Evolutionary conservation across 2,329 filamentous ascomycete genomes (phyloP), one percentile per base, ranked within the genome.

Genomic region (Fusarium siculi): DNA sequence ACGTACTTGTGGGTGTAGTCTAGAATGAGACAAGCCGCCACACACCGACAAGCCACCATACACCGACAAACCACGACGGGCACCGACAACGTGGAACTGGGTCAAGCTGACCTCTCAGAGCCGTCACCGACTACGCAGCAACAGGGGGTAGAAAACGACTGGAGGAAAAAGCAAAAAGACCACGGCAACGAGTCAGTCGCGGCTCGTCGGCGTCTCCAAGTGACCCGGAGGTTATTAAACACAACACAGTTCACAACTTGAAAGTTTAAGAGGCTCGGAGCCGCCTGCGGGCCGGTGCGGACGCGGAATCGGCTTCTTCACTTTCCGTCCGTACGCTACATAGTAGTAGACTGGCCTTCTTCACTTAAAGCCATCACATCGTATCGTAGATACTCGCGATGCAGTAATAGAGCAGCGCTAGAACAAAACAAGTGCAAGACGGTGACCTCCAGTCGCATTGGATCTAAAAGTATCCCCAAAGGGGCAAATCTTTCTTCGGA

Each of bases 31-130:
- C 53, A 61, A 77, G 64, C 66, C 73, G 64, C 69, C 66, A 76
- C 74, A 55, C 63, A 67, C 65, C 54, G 65, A 67, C 65, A 66
- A 77, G 64, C 66, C 73, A 66, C 69, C 66, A 76, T 73, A 55
- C 63, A 67, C 65, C 54, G 65, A 67, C 65, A 66, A 62, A 63
- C 61, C 67, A 73, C 60, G 62, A 63, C 54, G 23, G 59, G 64
- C 72, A 76, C 79, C 78, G 76, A 78, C 65, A 76, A 80, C 79
- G 75, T 76, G 79, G 79, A 68, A 75, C 78, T 72, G 79, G 79
- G 78, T 73, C 76, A 58, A 62, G 63, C 53, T 70, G 73, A 60
- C 72, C 76, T 73, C 66, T 71, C 54, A 67, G 63, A 64, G 57
- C 60, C 52, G 55, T 55, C 56, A 28, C 55, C 44, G 59, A 44